phyloP scores from a whole-genome alignment of 2,329 filamentous ascomycete genomes.

The Pseudogymnoascus sp. region DNA sequence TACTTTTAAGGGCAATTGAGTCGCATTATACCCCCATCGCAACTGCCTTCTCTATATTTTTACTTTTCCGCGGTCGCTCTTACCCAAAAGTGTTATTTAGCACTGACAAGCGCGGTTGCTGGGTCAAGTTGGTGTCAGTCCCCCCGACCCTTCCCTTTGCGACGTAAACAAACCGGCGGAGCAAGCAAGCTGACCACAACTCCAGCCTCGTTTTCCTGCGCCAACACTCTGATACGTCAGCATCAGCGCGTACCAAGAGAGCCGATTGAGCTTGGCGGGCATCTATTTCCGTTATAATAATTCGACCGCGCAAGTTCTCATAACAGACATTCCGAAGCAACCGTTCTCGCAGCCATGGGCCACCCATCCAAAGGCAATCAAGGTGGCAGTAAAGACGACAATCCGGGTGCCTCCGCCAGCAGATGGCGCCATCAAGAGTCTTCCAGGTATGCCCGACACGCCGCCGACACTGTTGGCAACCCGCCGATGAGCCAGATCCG shows the following conservation, averaged over 20 bases:
- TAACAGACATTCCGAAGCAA: constrained; percentile 22
- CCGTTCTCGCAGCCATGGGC: constrained; percentile 23
- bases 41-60: background rate
- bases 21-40: background rate
- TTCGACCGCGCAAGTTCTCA: background rate
- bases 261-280: background rate
- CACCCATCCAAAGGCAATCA: constrained; percentile 20
- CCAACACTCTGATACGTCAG: background rate
- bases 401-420: constrained; percentile 44
- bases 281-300: background rate
- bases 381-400: constrained; percentile 38
- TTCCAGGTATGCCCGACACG: constrained; percentile 44
- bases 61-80: background rate
- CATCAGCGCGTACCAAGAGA: background rate
- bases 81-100: background rate
- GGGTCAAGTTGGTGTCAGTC: background rate
- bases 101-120: background rate
- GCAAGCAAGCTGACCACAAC: background rate
- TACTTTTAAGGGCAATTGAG: background rate
- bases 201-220: background rate
- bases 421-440: constrained; percentile 60
- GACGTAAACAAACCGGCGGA: background rate
- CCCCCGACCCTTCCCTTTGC: background rate
- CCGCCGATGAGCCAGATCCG: constrained; percentile 20
- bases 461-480: constrained; percentile 27